Evolutionary conservation across 208 protist species (phyloP), one percentile per base, ranked within the genome.

Genomic region (Wallacemonas sp.): DNA sequence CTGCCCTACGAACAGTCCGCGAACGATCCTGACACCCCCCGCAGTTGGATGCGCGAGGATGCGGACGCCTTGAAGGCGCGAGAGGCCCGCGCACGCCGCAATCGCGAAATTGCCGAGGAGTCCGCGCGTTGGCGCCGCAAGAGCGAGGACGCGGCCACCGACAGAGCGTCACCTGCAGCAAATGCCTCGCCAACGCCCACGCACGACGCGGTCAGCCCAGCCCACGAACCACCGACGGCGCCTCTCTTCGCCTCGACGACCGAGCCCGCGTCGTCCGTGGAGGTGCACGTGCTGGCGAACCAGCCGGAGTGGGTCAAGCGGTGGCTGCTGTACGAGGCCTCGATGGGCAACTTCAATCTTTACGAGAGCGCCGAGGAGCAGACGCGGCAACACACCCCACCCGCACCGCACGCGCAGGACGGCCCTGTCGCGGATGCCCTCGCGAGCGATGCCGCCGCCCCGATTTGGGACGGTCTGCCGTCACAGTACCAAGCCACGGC

Each of bases 311-410:
- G 89, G 84, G 71, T 95, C 32, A 84, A 80, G 70, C 81, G 84
- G 32, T 95, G 89, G 89, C 76, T 87, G 23, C 72, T 95, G 8
- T 95, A 92, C 48, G 89, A 95, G 36, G 86, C 84, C 0, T 95
- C 89, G 10, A 95, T 95, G 89, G 89, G 89, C 48, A 95, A 86
- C 26, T 61, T 95, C 22, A 85, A 95, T 45, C 29, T 86, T 1
- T 63, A 76, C 8, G 82, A 87, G 18, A 59, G 44, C 18, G 26
- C 62, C 11, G 57, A 75, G 1, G 57, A 52, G 18, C 62, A 23
- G 63, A 4, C 14, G 26, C 44, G 1, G 28, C 49, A 14, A 46
- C 10, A 12, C 18, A n/a, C 32, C 18, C 20, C 16, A 3, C 8
- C 25, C 22, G n/a, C 29, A 1, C 25, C 20, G 22, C 28, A 48